Percentiles rank a stretch among this genome's conserved stretches.
These are phyloP conservation scores for Lupinus albus DNA, from an alignment of 306 rosid genomes.

Conservation along the genomic window DNA sequence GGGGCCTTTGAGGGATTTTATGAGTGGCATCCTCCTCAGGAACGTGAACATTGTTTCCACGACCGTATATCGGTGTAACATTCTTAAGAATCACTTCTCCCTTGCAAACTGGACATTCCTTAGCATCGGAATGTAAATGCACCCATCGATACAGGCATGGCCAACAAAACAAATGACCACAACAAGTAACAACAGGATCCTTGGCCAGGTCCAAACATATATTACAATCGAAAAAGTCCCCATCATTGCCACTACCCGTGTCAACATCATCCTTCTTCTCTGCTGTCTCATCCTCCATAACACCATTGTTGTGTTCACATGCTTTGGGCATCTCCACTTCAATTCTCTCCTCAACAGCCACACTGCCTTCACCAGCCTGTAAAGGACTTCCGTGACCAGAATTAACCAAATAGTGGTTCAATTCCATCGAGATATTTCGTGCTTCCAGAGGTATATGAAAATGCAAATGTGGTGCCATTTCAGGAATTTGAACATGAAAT, in stretches of 20 bases:
- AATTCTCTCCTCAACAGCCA: slow-evolving; percentile 67
- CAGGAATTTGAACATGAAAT: slow-evolving; percentile 48
- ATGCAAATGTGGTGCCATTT: slow-evolving; percentile 40
- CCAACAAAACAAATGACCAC: slow-evolving; percentile 98
- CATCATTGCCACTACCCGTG: slow-evolving; percentile 68
- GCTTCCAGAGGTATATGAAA: slow-evolving; percentile 50
- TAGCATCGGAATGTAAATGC: slow-evolving; percentile 81
- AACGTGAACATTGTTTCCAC: slow-evolving; percentile 54
- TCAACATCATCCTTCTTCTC: slow-evolving; percentile 72
- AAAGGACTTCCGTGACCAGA: slow-evolving; percentile 56
- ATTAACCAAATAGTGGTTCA: slow-evolving; percentile 69
- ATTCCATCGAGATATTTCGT: slow-evolving; percentile 54
- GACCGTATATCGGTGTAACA: slow-evolving; percentile 92
- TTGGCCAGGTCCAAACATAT: slow-evolving; percentile 87
- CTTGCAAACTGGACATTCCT: slow-evolving; percentile 95
- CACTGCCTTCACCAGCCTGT: slow-evolving; percentile 92
- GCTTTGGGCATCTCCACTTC: slow-evolving; percentile 55
- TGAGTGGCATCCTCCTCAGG: slow-evolving; percentile 70
- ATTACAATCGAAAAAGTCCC: slow-evolving; percentile 91
- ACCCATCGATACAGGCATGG: slow-evolving; percentile 87
- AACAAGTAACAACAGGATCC: slow-evolving; percentile 94
- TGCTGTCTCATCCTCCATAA: slow-evolving; percentile 52
- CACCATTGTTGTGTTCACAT: slow-evolving; percentile 69
- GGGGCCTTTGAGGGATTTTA: slow-evolving; percentile 81
- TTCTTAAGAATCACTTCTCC: slow-evolving; percentile 77